Conservation (phyloP, 2,329 filamentous ascomycete genomes). For the Ophiostoma quercus region DNA sequence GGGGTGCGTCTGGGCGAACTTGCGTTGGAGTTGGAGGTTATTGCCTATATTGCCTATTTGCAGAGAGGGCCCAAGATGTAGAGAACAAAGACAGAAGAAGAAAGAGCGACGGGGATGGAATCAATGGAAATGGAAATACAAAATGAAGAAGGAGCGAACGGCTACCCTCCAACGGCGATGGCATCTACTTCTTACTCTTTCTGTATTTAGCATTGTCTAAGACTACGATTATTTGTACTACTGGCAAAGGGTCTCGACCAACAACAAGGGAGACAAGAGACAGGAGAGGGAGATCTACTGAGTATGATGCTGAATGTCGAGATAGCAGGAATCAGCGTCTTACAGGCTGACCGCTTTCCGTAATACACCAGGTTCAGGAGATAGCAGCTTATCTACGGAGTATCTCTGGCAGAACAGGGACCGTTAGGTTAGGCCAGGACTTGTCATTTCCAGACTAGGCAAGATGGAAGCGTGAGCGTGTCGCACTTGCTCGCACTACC, state of each 20-base stretch:
- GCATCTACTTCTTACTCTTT: background rate
- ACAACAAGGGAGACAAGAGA: background rate
- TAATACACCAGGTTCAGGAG: slow-evolving; percentile 1
- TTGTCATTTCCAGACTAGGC: background rate
- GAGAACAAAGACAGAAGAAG: slow-evolving; percentile 14
- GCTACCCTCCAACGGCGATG: background rate
- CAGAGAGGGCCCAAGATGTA: background rate
- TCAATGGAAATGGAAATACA: slow-evolving; percentile 1
- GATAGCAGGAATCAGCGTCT: background rate
- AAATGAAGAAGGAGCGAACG: slow-evolving; percentile 5
- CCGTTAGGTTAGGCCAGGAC: background rate
- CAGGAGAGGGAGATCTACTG: background rate
- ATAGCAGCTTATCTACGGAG: slow-evolving; percentile 11
- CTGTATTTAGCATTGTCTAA: background rate
- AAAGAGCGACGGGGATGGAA: slow-evolving; percentile 9
- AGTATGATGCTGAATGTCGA: background rate
- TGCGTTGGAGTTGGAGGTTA: background rate
- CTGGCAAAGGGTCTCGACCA: background rate
- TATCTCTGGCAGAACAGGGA: slow-evolving; percentile 10
- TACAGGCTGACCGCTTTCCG: slow-evolving; percentile 12
- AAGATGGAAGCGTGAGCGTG: background rate
- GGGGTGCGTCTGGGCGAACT: background rate
- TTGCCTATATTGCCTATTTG: background rate
- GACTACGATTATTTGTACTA: background rate
- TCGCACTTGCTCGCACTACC: no score